Evolutionary conservation across 306 rosid genomes (phyloP).

Genomic region (Ammopiptanthus mongolicus): DNA sequence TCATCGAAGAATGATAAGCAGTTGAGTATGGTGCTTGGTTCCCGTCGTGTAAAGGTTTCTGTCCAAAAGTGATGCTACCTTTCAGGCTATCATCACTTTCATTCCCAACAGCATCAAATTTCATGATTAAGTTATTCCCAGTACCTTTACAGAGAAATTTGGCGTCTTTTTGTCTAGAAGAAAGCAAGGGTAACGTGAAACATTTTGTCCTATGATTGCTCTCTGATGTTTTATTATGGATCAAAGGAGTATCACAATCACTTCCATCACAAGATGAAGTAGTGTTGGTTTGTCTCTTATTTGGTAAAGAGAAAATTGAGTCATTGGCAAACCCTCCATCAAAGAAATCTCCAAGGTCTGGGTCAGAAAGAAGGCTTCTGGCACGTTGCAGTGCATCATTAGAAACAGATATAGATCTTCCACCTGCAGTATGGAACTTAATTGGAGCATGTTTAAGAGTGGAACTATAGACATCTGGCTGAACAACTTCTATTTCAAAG

Average conservation of each 20-base stretch:
- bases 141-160: slow-evolving; percentile 31
- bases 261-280: slow-evolving; percentile 21
- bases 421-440: slow-evolving; percentile 81
- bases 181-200: slow-evolving; percentile 43
- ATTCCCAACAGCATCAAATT: slow-evolving; percentile 62
- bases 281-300: slow-evolving; percentile 9
- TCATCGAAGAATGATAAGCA: slow-evolving; percentile 23
- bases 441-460: slow-evolving; percentile 43
- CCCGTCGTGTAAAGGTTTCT: slow-evolving; percentile 23
- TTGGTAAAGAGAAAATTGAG: slow-evolving; percentile 26
- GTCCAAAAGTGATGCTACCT: slow-evolving; percentile 28
- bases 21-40: slow-evolving; percentile 11
- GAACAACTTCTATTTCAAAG: slow-evolving; percentile 17
- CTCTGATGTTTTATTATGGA: slow-evolving; percentile 6
- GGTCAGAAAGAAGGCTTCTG: slow-evolving; percentile 79
- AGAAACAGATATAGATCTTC: slow-evolving; percentile 80
- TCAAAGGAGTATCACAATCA: slow-evolving; percentile 31
- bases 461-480: slow-evolving; percentile 17
- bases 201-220: slow-evolving; percentile 25
- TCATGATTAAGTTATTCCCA: slow-evolving; percentile 58
- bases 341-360: slow-evolving; percentile 66
- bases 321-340: slow-evolving; percentile 38
- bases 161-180: slow-evolving; percentile 32
- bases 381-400: slow-evolving; percentile 77
- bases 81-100: slow-evolving; percentile 31